phyloP scores from a whole-genome alignment of 306 rosid genomes.

The Acacia acuminata region DNA sequence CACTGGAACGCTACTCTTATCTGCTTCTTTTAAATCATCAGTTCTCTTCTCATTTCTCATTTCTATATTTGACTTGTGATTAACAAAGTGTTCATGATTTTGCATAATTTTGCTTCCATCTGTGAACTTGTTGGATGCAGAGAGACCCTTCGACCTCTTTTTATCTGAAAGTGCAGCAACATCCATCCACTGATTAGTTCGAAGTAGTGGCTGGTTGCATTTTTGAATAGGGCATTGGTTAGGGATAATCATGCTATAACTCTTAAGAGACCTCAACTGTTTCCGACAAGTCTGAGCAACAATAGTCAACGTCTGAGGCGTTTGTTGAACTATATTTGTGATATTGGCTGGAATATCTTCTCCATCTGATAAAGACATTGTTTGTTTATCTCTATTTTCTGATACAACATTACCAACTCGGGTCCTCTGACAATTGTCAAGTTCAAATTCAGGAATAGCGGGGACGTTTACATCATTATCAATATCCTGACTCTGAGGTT shows the following conservation, averaged over 20 bases:
- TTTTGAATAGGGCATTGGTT: slow-evolving; percentile 38
- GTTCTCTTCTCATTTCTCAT: slow-evolving; percentile 33
- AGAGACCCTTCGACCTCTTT: slow-evolving; percentile 36
- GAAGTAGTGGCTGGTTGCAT: slow-evolving; percentile 35
- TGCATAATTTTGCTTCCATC: slow-evolving; percentile 38
- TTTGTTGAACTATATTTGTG: slow-evolving; percentile 23
- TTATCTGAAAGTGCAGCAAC: slow-evolving; percentile 40
- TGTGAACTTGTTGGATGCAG: slow-evolving; percentile 25
- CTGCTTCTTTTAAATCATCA: slow-evolving; percentile 33
- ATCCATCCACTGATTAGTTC: slow-evolving; percentile 36
- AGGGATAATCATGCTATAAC: slow-evolving; percentile 53
- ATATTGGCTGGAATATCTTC: slow-evolving; percentile 38
- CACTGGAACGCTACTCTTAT: slow-evolving; percentile 26
- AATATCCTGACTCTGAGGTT: slow-evolving; percentile 35
- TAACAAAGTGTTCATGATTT: slow-evolving; percentile 34
- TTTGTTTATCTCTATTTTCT: slow-evolving; percentile 31
- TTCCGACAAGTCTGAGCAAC: slow-evolving; percentile 33
- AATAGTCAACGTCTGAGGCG: slow-evolving; percentile 28
- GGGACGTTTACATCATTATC: slow-evolving; percentile 35
- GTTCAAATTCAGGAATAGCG: slow-evolving; percentile 39
- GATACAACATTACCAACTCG: slow-evolving; percentile 32
- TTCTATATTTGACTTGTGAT: slow-evolving; percentile 35
- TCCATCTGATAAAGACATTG: slow-evolving; percentile 27
- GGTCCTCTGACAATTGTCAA: slow-evolving; percentile 36
- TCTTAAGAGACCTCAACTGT: slow-evolving; percentile 53